Base-by-base conservation (phyloP, 2,329 filamentous ascomycete genomes). In the Phialophora chinensis region DNA sequence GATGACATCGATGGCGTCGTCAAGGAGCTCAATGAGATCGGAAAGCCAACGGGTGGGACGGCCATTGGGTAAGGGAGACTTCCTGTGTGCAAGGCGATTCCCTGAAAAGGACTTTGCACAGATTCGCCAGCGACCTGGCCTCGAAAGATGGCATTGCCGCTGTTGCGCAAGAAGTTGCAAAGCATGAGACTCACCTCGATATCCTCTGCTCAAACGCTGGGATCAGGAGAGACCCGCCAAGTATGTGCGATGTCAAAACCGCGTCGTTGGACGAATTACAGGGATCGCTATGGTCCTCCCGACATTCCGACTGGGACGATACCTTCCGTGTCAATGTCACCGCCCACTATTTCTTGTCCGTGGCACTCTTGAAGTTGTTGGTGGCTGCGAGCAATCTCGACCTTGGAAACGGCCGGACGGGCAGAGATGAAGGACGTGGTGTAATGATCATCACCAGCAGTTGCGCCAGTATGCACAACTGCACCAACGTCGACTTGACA, bases 381-480 rank as follows among this genome's bases (percentile, higher is more conserved):
- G 77, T 73, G 0, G 77, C 78, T 7, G 82, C 82, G 0, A 76
- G 78, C 3, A 72, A 75, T 4, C 68, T 72, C 14, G 66, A 72
- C 17, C 57, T 77, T 42, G 68, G 64, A 1, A 69, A 73, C 65
- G 75, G 73, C 17, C 71, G 63, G 27, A 74, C 70, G 61, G 78
- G 75, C 2, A 70, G 72, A 62, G 79, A 75, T 31, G 73, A 80
- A 29, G 82, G 83, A 7, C 75, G 82, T 6, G 83, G 83, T 0
- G 80, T 80, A 0, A 74, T 84, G 17, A 75, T 84, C 3, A 74
- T 85, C 4, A 84, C 82, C 3, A 85, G 83, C 70, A 83, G 80
- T 2, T 85, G 83, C 69, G 82, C 83, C 2, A 84, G 82, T 71
- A 81, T 84, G 78, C 83, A 84, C 66, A 84, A 84, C 72, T 80